Conservation (phyloP, 108 stramenopile species). For the Pseudonitzschia pungens region DNA sequence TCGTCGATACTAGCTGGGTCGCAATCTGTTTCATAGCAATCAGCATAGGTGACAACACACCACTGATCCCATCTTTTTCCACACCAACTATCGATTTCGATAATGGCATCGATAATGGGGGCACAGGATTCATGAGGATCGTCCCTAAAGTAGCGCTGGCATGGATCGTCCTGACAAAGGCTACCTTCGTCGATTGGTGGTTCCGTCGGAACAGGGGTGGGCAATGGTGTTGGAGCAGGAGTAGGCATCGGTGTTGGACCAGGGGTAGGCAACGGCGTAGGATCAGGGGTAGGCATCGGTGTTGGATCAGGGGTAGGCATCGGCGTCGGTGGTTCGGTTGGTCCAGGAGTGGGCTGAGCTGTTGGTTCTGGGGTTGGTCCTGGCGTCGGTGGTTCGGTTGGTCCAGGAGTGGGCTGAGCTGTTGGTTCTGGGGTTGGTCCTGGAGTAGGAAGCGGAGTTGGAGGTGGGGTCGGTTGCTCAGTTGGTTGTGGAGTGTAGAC, state of each 20-base stretch:
- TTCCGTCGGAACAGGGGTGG: background rate
- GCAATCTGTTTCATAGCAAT: background rate
- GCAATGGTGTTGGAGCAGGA: background rate
- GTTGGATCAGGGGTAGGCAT: background rate
- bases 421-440: background rate
- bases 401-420: background rate
- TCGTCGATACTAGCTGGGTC: background rate
- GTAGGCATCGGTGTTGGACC: background rate
- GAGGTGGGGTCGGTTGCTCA: background rate
- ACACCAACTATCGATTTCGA: conserved; percentile 15
- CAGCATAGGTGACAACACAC: conserved; percentile 9
- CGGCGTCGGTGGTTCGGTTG: background rate
- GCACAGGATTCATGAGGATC: background rate
- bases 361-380: background rate
- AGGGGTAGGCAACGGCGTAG: background rate
- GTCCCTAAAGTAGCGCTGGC: background rate
- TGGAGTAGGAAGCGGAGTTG: background rate
- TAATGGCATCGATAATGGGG: background rate
- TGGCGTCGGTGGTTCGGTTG: background rate
- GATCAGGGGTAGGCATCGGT: background rate
- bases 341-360: background rate
- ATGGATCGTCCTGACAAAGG: conserved; percentile 6
- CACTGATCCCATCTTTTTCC: conserved; percentile 14
- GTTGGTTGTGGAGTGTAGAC: conserved; percentile 5
- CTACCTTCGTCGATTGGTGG: background rate